Conservation (phyloP, 202 grass and related monocot genomes). For the Setaria viridis region DNA sequence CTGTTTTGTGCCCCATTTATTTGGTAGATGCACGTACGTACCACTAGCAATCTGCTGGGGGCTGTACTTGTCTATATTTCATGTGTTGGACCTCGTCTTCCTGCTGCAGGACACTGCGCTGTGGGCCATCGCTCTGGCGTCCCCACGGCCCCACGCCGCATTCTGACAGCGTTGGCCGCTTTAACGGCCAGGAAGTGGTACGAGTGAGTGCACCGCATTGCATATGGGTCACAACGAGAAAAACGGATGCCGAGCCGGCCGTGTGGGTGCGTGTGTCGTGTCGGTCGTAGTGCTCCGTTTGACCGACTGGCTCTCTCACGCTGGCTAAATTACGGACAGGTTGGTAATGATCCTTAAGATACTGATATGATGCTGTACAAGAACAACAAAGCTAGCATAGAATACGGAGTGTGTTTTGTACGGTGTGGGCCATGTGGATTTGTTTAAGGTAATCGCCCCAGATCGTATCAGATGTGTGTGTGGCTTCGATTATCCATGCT, state of each 20-base stretch:
- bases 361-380: neutral
- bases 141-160: neutral
- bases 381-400: neutral
- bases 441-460: neutral
- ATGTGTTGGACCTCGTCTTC: constrained; percentile 45
- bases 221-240: constrained; percentile 23
- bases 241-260: constrained; percentile 33
- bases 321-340: neutral
- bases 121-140: neutral
- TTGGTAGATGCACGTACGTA: neutral
- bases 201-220: constrained; percentile 19
- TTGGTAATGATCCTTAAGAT: constrained; percentile 11
- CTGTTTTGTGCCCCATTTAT: neutral
- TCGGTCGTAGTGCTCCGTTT: constrained; percentile 56
- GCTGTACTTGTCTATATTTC: constrained; percentile 54
- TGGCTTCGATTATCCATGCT: constrained; percentile 4
- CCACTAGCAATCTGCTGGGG: neutral
- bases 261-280: constrained; percentile 20
- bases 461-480: neutral
- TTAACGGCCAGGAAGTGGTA: constrained; percentile 27
- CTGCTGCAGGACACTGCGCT: neutral
- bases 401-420: constrained; percentile 6
- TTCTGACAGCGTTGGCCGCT: constrained; percentile 14
- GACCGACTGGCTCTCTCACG: constrained; percentile 35
- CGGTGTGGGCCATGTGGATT: neutral